These are phyloP conservation scores for Coemansia sp. DNA, from an alignment of 192 early-diverging fungal genomes.

Conservation along the genomic window DNA sequence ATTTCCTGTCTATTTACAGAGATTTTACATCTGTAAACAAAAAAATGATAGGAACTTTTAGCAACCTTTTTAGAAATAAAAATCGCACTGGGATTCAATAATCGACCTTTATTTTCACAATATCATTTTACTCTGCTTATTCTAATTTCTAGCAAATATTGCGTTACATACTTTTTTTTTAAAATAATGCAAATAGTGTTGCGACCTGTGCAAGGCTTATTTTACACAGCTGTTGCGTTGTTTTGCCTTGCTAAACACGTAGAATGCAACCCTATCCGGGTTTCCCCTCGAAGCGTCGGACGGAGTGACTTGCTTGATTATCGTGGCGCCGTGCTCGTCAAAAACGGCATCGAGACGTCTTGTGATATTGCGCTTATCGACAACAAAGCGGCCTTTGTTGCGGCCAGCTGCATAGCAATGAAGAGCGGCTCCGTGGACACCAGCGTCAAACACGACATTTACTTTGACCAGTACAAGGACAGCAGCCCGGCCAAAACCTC, in stretches of 20 bases:
- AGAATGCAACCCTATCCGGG: background rate
- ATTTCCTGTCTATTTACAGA: no score
- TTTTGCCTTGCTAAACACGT: background rate
- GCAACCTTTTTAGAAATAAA: no score
- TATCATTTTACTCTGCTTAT: background rate
- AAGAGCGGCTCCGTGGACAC: background rate
- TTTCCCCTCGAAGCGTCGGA: slow-evolving; percentile 9
- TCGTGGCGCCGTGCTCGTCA: slow-evolving; percentile 34
- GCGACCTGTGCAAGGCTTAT: background rate
- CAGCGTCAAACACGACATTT: slow-evolving; percentile 14
- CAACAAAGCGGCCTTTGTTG: slow-evolving; percentile 25
- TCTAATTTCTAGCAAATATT: background rate
- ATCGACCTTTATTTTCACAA: no score
- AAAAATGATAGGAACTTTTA: no score
- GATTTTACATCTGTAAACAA: no score
- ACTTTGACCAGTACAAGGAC: slow-evolving; percentile 18
- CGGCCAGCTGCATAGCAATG: slow-evolving; percentile 27
- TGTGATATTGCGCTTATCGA: slow-evolving; percentile 36
- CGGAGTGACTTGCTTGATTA: slow-evolving; percentile 14
- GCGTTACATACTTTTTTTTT: background rate
- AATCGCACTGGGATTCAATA: no score
- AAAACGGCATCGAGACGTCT: slow-evolving; percentile 25
- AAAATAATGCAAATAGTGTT: slow-evolving; percentile 1
- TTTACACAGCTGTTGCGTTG: background rate
- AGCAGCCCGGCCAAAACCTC: slow-evolving; percentile 6